Conservation (phyloP, 2,329 filamentous ascomycete genomes). For the Zalaria obscura region DNA sequence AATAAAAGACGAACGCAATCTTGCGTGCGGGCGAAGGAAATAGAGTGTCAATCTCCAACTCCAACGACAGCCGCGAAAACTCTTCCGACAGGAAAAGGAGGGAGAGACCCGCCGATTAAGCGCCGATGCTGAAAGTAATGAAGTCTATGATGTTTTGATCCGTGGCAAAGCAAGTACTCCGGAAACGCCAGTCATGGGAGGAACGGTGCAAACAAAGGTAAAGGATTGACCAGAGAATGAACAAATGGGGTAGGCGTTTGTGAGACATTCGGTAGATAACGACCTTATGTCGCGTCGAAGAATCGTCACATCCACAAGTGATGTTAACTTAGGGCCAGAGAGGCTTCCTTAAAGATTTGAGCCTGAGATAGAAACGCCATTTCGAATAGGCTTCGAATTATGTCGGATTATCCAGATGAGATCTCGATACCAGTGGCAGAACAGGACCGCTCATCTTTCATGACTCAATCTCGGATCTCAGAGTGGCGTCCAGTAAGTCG, state of each 20-base stretch:
- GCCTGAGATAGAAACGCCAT: not conserved
- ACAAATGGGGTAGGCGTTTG: not conserved
- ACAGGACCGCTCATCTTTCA: slow-evolving; percentile 1
- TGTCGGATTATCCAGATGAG: not conserved
- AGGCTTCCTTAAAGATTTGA: not conserved
- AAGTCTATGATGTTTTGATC: not conserved
- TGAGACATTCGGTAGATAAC: no score
- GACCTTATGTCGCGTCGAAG: not conserved
- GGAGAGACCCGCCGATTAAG: not conserved
- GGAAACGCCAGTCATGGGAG: not conserved
- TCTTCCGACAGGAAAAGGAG: not conserved
- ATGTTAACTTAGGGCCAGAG: not conserved
- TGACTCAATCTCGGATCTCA: slow-evolving; percentile 37
- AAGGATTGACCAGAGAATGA: not conserved
- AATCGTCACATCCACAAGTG: not conserved
- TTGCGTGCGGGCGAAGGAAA: not conserved
- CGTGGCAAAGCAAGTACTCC: not conserved
- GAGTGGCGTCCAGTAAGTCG: slow-evolving; percentile 34
- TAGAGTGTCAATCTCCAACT: not conserved
- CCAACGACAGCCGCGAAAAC: not conserved
- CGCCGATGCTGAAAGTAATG: not conserved
- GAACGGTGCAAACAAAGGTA: no score
- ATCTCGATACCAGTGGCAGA: not conserved
- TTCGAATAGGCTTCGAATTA: no score
- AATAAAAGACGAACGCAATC: not conserved